These are phyloP conservation scores for Poa pratensis DNA, from an alignment of 176 grass and related monocot genomes.

Conservation along the genomic window DNA sequence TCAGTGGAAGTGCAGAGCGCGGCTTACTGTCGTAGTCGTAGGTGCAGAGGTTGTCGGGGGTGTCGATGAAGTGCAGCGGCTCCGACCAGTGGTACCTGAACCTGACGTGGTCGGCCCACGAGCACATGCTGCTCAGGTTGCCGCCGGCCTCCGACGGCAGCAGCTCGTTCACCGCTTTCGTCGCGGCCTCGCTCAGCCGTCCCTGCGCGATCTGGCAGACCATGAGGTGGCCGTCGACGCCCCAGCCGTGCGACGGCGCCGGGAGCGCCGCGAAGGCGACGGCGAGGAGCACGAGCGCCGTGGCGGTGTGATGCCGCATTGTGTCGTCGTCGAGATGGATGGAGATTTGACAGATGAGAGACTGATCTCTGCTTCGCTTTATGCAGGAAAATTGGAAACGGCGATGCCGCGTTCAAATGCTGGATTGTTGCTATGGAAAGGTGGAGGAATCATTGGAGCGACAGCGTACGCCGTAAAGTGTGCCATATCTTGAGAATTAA, in stretches of 20 bases:
- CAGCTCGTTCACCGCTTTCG: slow-evolving; percentile 52
- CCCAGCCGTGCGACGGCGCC: slow-evolving; percentile 49
- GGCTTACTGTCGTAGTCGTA: slow-evolving; percentile 60
- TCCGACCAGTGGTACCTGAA: slow-evolving; percentile 57
- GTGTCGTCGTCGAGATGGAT: background rate
- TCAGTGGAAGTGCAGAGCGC: background rate
- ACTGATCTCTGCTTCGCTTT: background rate
- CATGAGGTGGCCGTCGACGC: slow-evolving; percentile 58
- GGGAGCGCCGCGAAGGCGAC: slow-evolving; percentile 39
- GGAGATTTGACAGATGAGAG: no score
- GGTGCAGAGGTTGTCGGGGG: slow-evolving; percentile 55
- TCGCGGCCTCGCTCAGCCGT: slow-evolving; percentile 25
- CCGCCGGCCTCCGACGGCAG: slow-evolving; percentile 57
- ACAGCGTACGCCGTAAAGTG: slow-evolving; percentile 25
- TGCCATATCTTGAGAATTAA: slow-evolving; percentile 16
- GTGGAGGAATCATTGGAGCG: background rate
- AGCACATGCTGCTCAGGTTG: slow-evolving; percentile 64
- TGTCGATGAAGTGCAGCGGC: slow-evolving; percentile 69
- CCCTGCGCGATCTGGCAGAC: slow-evolving; percentile 61
- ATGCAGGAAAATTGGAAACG: background rate
- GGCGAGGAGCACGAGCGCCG: background rate
- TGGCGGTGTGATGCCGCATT: background rate
- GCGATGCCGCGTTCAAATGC: background rate
- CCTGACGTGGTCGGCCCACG: slow-evolving; percentile 59
- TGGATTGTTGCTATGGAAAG: background rate